A percentile compares a stretch with the other conserved stretches of the same genome.
Evolutionary conservation across 257 asterid genomes (phyloP).

Genomic region (Solanum clarkiae): DNA sequence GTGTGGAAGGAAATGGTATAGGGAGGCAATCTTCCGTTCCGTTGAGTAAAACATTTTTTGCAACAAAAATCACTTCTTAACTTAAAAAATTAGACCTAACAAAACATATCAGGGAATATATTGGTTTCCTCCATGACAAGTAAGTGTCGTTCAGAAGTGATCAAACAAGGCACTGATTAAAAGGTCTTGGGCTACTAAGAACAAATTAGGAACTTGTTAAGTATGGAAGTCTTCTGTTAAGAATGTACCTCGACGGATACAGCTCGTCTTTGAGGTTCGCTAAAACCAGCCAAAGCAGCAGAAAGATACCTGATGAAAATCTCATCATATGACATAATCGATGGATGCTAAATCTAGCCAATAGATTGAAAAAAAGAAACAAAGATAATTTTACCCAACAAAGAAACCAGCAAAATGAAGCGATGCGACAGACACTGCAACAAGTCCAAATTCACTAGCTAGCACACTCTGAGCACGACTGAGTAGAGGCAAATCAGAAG

Average conservation of each 20-base stretch:
- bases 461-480: slow-evolving; percentile 28
- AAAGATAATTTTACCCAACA: slow-evolving; percentile 50
- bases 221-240: neutral
- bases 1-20: neutral
- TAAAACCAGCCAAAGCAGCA: slow-evolving; percentile 68
- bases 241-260: slow-evolving; percentile 66
- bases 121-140: neutral
- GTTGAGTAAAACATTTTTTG: neutral
- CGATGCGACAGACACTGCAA: slow-evolving; percentile 51
- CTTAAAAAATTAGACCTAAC: neutral
- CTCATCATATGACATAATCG: neutral
- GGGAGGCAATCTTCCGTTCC: neutral
- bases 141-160: neutral
- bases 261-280: slow-evolving; percentile 84
- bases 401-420: slow-evolving; percentile 79
- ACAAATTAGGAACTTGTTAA: neutral
- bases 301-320: slow-evolving; percentile 44
- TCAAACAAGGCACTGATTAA: neutral
- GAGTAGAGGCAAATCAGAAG: slow-evolving; percentile 38
- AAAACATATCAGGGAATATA: neutral
- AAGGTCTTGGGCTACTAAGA: neutral
- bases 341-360: neutral
- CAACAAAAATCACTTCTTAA: neutral
- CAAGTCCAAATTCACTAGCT: slow-evolving; percentile 52
- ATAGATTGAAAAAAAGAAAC: neutral